A percentile compares a stretch with the other conserved stretches of the same genome.
Conservation (phyloP, 495 filamentous ascomycete species). For the Darksidea phi region DNA sequence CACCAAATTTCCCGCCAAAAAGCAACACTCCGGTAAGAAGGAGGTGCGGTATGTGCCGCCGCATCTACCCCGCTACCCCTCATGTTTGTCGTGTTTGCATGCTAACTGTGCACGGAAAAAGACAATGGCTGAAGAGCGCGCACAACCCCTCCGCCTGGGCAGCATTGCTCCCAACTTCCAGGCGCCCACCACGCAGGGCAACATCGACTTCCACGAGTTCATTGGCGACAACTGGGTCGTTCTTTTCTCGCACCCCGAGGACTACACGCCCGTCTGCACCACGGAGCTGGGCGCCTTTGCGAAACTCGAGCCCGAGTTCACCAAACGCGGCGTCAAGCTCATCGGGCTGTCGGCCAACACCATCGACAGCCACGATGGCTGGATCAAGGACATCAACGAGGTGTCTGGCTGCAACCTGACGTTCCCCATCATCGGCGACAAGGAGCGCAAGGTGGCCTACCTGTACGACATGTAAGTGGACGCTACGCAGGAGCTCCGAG, state of each 20-base stretch:
- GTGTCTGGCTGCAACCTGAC: constrained; percentile 74
- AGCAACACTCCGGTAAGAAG: neutral
- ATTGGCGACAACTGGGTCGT: constrained; percentile 93
- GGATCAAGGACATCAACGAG: constrained; percentile 97
- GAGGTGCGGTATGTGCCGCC: neutral
- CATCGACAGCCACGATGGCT: constrained; percentile 59
- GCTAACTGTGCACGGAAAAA: constrained; percentile 15
- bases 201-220: constrained; percentile 96
- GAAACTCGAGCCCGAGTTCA: constrained; percentile 96
- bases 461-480: constrained; percentile 84
- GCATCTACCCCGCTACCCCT: constrained; percentile 12
- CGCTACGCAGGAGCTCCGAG: neutral
- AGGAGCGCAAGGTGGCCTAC: constrained; percentile 87
- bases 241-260: constrained; percentile 94
- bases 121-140: constrained; percentile 39
- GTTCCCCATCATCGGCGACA: constrained; percentile 98
- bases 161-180: constrained; percentile 89
- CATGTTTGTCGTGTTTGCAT: constrained; percentile 33
- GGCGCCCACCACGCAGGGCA: constrained; percentile 84
- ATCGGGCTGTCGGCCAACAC: constrained; percentile 91
- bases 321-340: constrained; percentile 88
- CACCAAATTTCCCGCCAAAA: neutral
- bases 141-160: constrained; percentile 72
- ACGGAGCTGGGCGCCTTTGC: constrained; percentile 97
- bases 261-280: constrained; percentile 84